Percentiles rank a stretch among this genome's conserved stretches.
phyloP scores from a whole-genome alignment of 192 early-diverging fungal genomes.

The Dissophora globulifera region DNA sequence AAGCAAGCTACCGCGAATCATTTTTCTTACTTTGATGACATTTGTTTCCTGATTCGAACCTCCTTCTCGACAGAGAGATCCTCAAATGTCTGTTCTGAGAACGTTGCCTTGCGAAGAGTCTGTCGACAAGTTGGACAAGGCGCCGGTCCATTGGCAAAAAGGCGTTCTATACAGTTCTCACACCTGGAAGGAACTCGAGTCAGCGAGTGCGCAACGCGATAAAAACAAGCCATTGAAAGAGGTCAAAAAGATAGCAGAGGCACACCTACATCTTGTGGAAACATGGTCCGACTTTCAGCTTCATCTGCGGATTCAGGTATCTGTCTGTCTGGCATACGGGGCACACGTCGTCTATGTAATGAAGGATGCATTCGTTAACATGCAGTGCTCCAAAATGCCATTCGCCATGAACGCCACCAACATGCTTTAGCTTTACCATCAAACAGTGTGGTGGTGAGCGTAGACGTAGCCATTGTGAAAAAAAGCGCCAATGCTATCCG shows the following conservation, averaged over 20 bases:
- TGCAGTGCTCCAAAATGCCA: background rate
- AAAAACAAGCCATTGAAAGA: no score
- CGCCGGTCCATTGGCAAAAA: constrained; percentile 86
- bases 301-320: constrained; percentile 88
- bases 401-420: constrained; percentile 24
- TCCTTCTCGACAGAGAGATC: constrained; percentile 96
- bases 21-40: constrained; percentile 76
- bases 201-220: no score
- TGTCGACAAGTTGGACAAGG: constrained; percentile 91
- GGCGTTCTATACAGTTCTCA: constrained; percentile 87
- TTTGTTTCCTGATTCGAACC: constrained; percentile 81
- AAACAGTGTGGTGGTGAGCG: constrained; percentile 13
- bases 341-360: constrained; percentile 58
- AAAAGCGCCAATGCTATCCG: no score
- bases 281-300: constrained; percentile 91
- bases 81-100: constrained; percentile 92
- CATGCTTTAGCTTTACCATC: constrained; percentile 17
- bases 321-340: constrained; percentile 87
- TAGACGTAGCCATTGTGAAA: constrained; percentile 23
- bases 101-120: constrained; percentile 84
- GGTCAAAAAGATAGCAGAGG: background rate
- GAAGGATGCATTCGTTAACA: background rate
- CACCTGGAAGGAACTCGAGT: constrained; percentile 78
- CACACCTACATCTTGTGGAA: constrained; percentile 95
- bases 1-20: no score